A percentile compares a stretch with the other conserved stretches of the same genome.
Conservation (phyloP, 2,329 filamentous ascomycete genomes). For the Hypoxylon sp. region DNA sequence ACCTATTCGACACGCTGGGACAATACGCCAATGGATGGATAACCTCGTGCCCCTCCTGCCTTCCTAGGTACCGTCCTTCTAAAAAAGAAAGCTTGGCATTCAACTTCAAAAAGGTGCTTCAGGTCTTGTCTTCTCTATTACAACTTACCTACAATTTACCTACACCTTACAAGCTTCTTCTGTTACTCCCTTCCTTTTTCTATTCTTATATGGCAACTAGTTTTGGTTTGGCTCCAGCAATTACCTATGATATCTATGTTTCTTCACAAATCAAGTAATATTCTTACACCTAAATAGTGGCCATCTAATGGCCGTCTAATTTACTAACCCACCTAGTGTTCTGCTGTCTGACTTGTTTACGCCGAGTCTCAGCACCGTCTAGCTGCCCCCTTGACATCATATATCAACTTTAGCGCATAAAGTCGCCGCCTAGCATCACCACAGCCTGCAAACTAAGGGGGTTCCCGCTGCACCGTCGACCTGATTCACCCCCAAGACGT, state of each 20-base stretch:
- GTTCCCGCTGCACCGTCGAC: conserved; percentile 3
- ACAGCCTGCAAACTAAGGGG: conserved; percentile 12
- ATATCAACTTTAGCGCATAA: conserved; percentile 7
- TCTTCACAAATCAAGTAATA: background rate
- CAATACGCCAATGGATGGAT: conserved; percentile 4
- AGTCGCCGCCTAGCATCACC: conserved; percentile 8
- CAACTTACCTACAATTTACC: no score
- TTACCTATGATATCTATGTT: background rate
- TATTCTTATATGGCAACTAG: conserved; percentile 5
- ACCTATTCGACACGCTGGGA: no score
- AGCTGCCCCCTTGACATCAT: conserved; percentile 28
- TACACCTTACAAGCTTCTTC: conserved; percentile 1
- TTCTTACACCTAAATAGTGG: background rate
- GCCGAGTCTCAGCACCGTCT: background rate
- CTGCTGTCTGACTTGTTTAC: background rate
- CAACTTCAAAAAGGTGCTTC: conserved; percentile 26
- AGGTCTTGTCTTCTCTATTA: conserved; percentile 19
- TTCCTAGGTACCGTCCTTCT: no score
- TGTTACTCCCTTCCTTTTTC: conserved; percentile 1
- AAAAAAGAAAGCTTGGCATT: conserved; percentile 24
- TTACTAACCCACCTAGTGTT: background rate
- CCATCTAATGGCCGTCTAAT: no score
- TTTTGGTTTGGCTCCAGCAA: background rate
- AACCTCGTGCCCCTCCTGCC: no score
- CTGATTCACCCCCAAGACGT: conserved; percentile 28